These are phyloP conservation scores for Saturnispora sanitii DNA, from an alignment of 805 yeast genomes.

Conservation along the genomic window DNA sequence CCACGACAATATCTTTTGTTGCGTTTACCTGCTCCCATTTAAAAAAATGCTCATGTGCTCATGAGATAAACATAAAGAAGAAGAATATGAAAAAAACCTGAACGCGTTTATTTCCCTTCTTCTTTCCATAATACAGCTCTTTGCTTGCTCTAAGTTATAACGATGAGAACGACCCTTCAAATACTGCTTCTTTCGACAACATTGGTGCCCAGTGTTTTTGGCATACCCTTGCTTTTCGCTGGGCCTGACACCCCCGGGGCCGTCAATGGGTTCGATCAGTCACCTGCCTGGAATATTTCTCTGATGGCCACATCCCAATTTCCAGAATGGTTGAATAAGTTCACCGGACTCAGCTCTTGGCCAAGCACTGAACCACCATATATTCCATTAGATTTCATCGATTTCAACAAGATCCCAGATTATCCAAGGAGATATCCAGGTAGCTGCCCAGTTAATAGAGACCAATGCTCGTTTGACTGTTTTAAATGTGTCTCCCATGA, in stretches of 20 bases:
- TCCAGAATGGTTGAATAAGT: conserved; percentile 69
- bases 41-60: no score
- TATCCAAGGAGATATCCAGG: conserved; percentile 45
- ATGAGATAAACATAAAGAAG: no score
- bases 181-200: no score
- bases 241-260: not conserved
- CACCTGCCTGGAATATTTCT: conserved; percentile 16
- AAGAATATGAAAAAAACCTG: no score
- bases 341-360: conserved; percentile 72
- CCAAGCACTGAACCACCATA: conserved; percentile 86
- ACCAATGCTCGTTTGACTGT: conserved; percentile 79
- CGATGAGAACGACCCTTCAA: no score
- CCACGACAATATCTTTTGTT: no score
- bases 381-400: conserved; percentile 66
- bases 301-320: conserved; percentile 30
- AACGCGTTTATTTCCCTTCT: not conserved
- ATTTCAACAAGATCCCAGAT: conserved; percentile 43
- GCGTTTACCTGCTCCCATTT: no score
- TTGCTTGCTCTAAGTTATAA: no score
- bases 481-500: conserved; percentile 64
- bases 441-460: conserved; percentile 42
- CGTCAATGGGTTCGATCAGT: not conserved
- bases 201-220: not conserved
- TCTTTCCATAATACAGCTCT: not conserved
- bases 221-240: not conserved